These are phyloP conservation scores for Diaporthe batatas DNA, from an alignment of 2,329 filamentous ascomycete species.

Conservation along the genomic window DNA sequence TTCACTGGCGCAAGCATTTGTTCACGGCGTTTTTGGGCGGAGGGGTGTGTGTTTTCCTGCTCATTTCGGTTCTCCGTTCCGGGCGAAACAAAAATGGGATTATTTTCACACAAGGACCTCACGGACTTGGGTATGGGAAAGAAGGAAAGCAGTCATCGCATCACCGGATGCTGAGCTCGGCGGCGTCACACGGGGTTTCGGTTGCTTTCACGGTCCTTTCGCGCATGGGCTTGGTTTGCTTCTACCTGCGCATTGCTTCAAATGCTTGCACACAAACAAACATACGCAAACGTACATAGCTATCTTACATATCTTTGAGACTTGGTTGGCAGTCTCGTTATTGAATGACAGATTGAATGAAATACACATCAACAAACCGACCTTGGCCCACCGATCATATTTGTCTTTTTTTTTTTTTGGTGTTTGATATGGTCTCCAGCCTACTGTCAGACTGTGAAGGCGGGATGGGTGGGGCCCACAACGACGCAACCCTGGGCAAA, in stretches of 20 bases:
- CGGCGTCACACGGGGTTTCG: slow-evolving; percentile 6
- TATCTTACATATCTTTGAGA: neutral
- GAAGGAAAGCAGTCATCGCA: slow-evolving; percentile 14
- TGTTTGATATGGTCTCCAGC: neutral
- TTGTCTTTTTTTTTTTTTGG: neutral
- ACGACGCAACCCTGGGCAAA: neutral
- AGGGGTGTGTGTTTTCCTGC: neutral
- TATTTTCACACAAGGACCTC: slow-evolving; percentile 31
- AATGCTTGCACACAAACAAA: neutral
- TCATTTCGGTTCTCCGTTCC: neutral
- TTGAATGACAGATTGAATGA: neutral
- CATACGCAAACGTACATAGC: neutral
- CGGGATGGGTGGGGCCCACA: slow-evolving; percentile 16
- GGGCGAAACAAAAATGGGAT: slow-evolving; percentile 21
- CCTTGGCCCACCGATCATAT: neutral
- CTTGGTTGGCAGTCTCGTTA: neutral
- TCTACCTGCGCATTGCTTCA: neutral
- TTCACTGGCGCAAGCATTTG: slow-evolving; percentile 21
- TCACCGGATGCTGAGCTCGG: neutral
- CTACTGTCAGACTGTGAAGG: neutral
- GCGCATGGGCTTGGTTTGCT: neutral
- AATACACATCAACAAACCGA: neutral
- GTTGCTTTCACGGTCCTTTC: neutral
- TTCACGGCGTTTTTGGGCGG: slow-evolving; percentile 1
- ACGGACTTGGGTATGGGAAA: slow-evolving; percentile 20